A percentile compares a stretch with the other conserved stretches of the same genome.
phyloP scores from a whole-genome alignment of 768 basidiomycete species.

The Pleurotus platypus region DNA sequence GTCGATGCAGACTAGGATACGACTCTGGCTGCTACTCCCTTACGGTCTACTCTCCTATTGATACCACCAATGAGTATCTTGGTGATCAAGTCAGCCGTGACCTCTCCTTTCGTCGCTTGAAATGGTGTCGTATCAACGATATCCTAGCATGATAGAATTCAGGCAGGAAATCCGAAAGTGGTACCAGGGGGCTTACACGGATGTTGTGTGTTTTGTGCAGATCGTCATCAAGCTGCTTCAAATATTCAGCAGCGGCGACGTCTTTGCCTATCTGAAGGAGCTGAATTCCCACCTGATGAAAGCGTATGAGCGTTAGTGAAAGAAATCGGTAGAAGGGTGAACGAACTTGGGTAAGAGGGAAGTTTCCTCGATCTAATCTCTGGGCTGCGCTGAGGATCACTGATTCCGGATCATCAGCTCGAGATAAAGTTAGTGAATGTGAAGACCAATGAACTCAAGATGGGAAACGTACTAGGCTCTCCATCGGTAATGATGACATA shows the following conservation, averaged over 20 bases:
- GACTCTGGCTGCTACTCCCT: conserved; percentile 5
- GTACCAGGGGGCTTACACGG: conserved; percentile 35
- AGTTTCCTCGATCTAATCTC: conserved; percentile 47
- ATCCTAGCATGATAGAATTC: conserved; percentile 33
- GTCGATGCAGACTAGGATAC: neutral
- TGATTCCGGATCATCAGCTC: conserved; percentile 49
- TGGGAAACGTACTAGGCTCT: conserved; percentile 40
- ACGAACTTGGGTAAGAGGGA: conserved; percentile 50
- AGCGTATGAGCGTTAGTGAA: neutral
- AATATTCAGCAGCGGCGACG: conserved; percentile 34
- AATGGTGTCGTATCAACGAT: conserved; percentile 72
- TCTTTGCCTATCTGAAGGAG: conserved; percentile 68
- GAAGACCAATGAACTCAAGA: neutral
- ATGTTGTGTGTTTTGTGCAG: conserved; percentile 37
- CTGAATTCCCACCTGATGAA: conserved; percentile 57
- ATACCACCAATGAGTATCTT: conserved; percentile 69
- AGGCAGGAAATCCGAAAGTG: neutral
- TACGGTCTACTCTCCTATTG: conserved; percentile 36
- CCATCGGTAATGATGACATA: conserved; percentile 64
- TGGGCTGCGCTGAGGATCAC: conserved; percentile 44
- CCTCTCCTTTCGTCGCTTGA: conserved; percentile 29
- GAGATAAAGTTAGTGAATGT: neutral
- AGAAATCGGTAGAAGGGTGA: neutral
- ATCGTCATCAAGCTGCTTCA: conserved; percentile 56
- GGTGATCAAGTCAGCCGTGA: conserved; percentile 48